A percentile compares a stretch with the other conserved stretches of the same genome.
Evolutionary conservation across 2,329 filamentous ascomycete species (phyloP).

Genomic region (Aspergillus tamarii): DNA sequence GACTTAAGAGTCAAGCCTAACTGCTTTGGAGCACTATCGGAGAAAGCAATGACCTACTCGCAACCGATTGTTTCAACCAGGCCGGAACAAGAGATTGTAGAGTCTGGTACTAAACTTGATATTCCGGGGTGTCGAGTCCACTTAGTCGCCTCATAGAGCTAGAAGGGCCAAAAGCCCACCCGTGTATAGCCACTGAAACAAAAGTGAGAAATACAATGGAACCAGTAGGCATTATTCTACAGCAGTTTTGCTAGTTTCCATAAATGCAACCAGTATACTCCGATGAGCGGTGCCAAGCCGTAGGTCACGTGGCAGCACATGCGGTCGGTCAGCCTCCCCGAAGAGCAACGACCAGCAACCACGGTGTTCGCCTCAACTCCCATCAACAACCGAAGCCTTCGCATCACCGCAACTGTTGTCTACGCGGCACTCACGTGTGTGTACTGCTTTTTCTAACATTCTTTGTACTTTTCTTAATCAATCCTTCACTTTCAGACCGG

Average conservation of each 20-base stretch:
- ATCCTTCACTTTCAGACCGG: slow-evolving; percentile 22
- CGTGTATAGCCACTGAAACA: neutral
- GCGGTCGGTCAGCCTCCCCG: slow-evolving; percentile 28
- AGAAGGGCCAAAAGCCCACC: neutral
- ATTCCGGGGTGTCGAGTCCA: slow-evolving; percentile 37
- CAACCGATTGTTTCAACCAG: slow-evolving; percentile 24
- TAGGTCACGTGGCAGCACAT: slow-evolving; percentile 34
- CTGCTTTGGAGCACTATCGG: slow-evolving; percentile 44
- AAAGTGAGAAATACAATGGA: neutral
- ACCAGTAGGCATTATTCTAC: neutral
- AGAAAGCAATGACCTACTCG: slow-evolving; percentile 41
- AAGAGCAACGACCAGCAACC: slow-evolving; percentile 33
- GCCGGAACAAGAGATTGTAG: slow-evolving; percentile 10
- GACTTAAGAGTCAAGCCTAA: slow-evolving; percentile 31
- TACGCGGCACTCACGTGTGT: slow-evolving; percentile 27
- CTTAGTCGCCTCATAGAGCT: slow-evolving; percentile 17
- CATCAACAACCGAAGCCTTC: slow-evolving; percentile 34
- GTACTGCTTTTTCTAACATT: slow-evolving; percentile 20
- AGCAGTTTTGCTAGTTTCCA: neutral
- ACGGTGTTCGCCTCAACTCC: slow-evolving; percentile 39
- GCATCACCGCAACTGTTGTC: slow-evolving; percentile 32
- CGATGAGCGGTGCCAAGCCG: slow-evolving; percentile 30
- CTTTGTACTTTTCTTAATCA: slow-evolving; percentile 17
- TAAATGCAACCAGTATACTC: neutral
- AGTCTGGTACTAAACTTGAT: slow-evolving; percentile 38